phyloP scores from a whole-genome alignment of 1,284 basidiomycete species.

The Rhodotorula sp. region DNA sequence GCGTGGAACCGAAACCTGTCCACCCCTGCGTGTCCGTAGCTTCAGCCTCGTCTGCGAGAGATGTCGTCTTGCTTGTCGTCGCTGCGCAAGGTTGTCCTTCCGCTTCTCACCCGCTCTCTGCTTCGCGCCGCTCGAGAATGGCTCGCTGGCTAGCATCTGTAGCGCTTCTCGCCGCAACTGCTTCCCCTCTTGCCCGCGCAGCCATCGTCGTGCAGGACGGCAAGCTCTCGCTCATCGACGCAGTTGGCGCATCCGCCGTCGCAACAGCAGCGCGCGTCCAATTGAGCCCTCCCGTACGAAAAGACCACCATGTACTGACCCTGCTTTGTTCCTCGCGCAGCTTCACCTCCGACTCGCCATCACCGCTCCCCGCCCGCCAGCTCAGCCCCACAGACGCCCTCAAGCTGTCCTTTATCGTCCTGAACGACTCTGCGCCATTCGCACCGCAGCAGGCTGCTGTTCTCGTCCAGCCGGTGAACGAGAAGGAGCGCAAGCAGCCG shows the following conservation, averaged over 20 bases:
- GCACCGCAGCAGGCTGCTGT: constrained; percentile 30
- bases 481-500: background rate
- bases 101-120: background rate
- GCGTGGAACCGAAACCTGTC: no score
- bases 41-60: no score
- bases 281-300: background rate
- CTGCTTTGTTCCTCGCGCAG: background rate
- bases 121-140: background rate
- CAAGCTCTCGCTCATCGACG: constrained; percentile 30
- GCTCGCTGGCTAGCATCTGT: background rate
- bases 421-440: constrained; percentile 3
- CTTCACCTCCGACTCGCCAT: constrained; percentile 20
- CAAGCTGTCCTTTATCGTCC: constrained; percentile 31
- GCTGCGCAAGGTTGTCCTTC: no score
- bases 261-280: constrained; percentile 4
- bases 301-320: background rate
- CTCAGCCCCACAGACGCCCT: constrained; percentile 24
- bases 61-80: no score
- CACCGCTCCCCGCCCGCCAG: background rate
- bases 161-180: background rate
- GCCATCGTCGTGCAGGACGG: constrained; percentile 14
- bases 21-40: no score
- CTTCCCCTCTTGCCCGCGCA: background rate
- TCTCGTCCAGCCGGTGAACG: constrained; percentile 12
- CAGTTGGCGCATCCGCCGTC: constrained; percentile 15